Evolutionary conservation across 306 rosid species (phyloP), one percentile per base, ranked within the genome.

Genomic region (Sophora flavescens): DNA sequence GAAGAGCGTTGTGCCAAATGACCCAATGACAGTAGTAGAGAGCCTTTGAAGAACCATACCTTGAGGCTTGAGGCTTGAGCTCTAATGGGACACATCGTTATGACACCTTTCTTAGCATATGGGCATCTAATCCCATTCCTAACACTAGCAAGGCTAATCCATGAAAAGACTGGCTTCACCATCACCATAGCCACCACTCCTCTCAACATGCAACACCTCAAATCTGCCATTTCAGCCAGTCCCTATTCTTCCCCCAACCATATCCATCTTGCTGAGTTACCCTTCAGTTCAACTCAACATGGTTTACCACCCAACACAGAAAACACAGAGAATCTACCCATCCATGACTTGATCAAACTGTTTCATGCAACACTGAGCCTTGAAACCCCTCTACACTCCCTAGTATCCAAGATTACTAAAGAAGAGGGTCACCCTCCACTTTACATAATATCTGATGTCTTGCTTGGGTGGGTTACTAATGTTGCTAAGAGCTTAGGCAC

Each of bases 41-140:
- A 22, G 22, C 22, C 22, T 22, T 22, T 22, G 22, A 22, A 22
- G 22, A 2, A 39, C 13, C 48, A 42, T 42, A 7, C 0, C 47
- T 41, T 41, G 4, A 35, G 44, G 0, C 47, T 41, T 41, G 4
- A 35, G 44, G 22, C 22, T 22, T 22, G 26, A 8, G 3, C 52
- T 72, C 26, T 77, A 66, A 84, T 80, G 82, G 74, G 65, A 1
- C 87, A 85, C 75, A 85, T 93, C 0, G 89, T 93, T 8, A 87
- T 93, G 98, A 64, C 72, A 6, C 98, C 95, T 6, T 85, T 77
- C 77, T 78, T 91, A 86, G 98, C 90, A 6, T 91, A 88, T 6
- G 98, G 98, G 8, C 98, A 93, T 83, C 82, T 87, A 42, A 90
- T 86, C 8, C 98, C 97, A 18, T 93, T 88, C 70, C 60, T 93